phyloP scores from a whole-genome alignment of 805 yeast genomes.

The Blastobotrys americana region DNA sequence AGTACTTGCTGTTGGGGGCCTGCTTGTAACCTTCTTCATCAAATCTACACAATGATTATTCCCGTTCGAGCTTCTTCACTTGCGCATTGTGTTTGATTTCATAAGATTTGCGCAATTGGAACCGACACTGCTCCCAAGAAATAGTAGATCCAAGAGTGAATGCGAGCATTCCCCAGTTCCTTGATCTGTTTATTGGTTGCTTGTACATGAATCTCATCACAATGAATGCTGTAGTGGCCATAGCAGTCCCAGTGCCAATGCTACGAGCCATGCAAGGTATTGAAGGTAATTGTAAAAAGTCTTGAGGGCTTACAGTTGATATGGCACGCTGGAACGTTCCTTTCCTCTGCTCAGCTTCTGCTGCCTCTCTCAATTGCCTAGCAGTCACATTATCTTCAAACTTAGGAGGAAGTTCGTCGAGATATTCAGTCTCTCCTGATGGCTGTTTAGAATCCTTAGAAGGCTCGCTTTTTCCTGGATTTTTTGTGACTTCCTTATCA shows the following conservation, averaged over 20 bases:
- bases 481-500: slow-evolving; percentile 21
- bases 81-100: background rate
- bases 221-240: slow-evolving; percentile 26
- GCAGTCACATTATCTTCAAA: slow-evolving; percentile 22
- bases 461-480: background rate
- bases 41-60: slow-evolving; percentile 35
- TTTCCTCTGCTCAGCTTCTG: slow-evolving; percentile 10
- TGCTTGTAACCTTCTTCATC: slow-evolving; percentile 42
- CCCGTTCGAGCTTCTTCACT: no score
- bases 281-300: slow-evolving; percentile 27
- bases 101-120: slow-evolving; percentile 56
- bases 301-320: slow-evolving; percentile 22
- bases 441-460: slow-evolving; percentile 15
- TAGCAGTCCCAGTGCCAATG: slow-evolving; percentile 31
- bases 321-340: slow-evolving; percentile 19
- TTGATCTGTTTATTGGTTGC: slow-evolving; percentile 36
- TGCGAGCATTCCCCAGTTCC: slow-evolving; percentile 81
- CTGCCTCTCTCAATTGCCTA: slow-evolving; percentile 13
- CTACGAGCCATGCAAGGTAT: slow-evolving; percentile 35
- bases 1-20: no score
- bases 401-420: slow-evolving; percentile 29
- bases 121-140: slow-evolving; percentile 91
- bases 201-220: slow-evolving; percentile 18
- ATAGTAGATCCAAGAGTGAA: slow-evolving; percentile 70
- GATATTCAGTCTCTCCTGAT: slow-evolving; percentile 14